A percentile compares a stretch with the other conserved stretches of the same genome.
These are phyloP conservation scores for Plasmodium knowlesi DNA, from an alignment of 169 alveolate genomes.

Conservation along the genomic window DNA sequence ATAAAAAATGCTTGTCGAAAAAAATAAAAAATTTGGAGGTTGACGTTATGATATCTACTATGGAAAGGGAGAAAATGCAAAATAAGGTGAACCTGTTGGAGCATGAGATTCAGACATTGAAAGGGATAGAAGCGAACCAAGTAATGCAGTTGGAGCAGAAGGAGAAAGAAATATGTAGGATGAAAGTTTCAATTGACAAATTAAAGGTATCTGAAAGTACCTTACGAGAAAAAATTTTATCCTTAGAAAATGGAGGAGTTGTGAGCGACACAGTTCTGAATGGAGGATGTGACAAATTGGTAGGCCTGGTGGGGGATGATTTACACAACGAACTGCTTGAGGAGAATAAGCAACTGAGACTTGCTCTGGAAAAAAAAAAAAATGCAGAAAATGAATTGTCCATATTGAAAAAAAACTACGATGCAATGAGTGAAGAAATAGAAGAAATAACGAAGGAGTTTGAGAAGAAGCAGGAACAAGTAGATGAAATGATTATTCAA, in stretches of 20 bases:
- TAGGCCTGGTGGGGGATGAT: not conserved
- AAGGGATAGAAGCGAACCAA: conserved; percentile 31
- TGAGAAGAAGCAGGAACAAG: conserved; percentile 72
- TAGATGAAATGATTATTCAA: conserved; percentile 70
- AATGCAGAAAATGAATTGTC: conserved; percentile 29
- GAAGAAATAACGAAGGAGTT: conserved; percentile 72
- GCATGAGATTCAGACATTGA: conserved; percentile 29
- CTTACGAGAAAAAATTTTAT: not conserved
- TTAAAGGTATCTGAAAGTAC: conserved; percentile 28
- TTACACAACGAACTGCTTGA: not conserved
- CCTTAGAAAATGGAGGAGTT: not conserved
- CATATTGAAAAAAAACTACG: conserved; percentile 18
- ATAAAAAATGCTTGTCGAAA: not conserved
- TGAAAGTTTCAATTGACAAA: conserved; percentile 13
- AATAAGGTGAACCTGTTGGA: conserved; percentile 1
- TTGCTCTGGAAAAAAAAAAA: conserved; percentile 27
- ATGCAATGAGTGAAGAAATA: conserved; percentile 48
- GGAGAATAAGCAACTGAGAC: conserved; percentile 5
- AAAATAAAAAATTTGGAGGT: conserved; percentile 50
- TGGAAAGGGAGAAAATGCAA: conserved; percentile 45
- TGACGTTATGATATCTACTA: conserved; percentile 5
- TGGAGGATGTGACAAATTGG: not conserved
- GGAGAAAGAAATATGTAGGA: conserved; percentile 29
- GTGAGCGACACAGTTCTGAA: not conserved
- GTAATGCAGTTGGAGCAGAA: conserved; percentile 40